Base-by-base conservation (phyloP, 208 protist genomes). In the Herpetomonas muscarum region DNA sequence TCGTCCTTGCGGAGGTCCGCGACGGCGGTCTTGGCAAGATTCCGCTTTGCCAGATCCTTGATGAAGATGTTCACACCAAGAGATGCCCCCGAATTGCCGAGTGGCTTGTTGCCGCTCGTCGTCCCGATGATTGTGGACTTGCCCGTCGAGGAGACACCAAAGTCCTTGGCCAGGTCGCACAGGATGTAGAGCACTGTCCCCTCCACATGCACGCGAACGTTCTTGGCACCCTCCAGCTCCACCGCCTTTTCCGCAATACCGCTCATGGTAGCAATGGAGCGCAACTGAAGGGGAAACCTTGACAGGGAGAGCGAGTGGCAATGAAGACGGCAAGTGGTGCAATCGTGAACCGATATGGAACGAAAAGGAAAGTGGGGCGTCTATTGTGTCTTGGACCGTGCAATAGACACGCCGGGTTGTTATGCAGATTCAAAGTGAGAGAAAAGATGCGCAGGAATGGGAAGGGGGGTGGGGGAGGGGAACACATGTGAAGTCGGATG, bases 21-120 rank as follows among this genome's bases (percentile, higher is more conserved):
- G 0, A 66, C 61, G 3, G 64, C 70, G 1, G 48, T 47, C 0
- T 36, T 49, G 1, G 56, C 70, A 19, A 94, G 39, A 3, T 74
- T 44, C 0, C 70, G 64, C 36, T 66, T 68, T 1, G 75, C 67
- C 6, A 79, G 39, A 31, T 29, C 70, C 50, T 87, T 90, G 26
- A 57, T 74, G 59, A 86, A 95, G 25, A 95, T 22, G 67, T 93
- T 95, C 13, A 95, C 64, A 2, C 81, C 83, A 0, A 95, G 26
- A 51, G 81, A 85, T 0, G 74, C 75, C 45, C 77, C 75, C 9
- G 89, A 90, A 41, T 66, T 69, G 3, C 89, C 89, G 26, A 93
- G 57, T 4, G 81, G 70, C 42, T 84, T 90, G 62, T 90, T 95
- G 30, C 89, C 89, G 37, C 79, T 64, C 25, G 79, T 81, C 41